Base-by-base conservation (phyloP, 148 eudicot genomes). In the Rhododendron mucronatum region DNA sequence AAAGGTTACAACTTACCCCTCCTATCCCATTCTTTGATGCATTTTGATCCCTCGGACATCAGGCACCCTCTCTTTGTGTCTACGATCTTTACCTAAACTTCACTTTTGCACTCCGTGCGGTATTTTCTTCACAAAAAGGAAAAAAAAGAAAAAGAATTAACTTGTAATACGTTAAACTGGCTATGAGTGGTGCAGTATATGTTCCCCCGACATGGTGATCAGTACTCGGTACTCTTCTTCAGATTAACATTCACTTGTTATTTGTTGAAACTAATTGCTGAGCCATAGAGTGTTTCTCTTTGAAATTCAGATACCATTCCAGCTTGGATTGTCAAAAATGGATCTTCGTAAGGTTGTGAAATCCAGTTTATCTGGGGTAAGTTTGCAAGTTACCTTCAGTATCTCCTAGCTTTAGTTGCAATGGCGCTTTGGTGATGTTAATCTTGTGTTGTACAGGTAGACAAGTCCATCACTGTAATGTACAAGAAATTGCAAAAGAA, bases 281-380 rank as follows among this genome's bases (percentile, higher is more conserved):
- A 30, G 39, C 69, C 9, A 1, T 5, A 39, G 11, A n/a, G 26
- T 33, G n/a, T 21, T 16, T 81, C 41, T 6, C 39, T 26, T 44
- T 3, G 47, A 39, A 84, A 53, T 90, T 85, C 92, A 97, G 99
- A 95, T 97, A 51, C 98, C 96, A 3, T 95, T 90, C 89, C 99
- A 97, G 91, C 86, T 94, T 87, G 99, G 99, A 82, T 85, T 95
- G 76, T 92, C 98, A 37, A 95, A 97, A 88, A 85, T 88, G 91
- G 99, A 97, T 83, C 96, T 97, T 20, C 91, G 98, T 89, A 97
- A 97, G 89, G 98, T 93, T 84, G 92, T 97, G 90, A 97, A 93
- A 91, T 90, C 95, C 81, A 95, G 96, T 88, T 93, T 97, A 85
- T 89, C 97, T 37, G 98, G 97, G 93, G 99, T 96, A 88, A 89